Evolutionary conservation across 2,329 filamentous ascomycete genomes (phyloP).

Genomic region (Helotiales sp.): DNA sequence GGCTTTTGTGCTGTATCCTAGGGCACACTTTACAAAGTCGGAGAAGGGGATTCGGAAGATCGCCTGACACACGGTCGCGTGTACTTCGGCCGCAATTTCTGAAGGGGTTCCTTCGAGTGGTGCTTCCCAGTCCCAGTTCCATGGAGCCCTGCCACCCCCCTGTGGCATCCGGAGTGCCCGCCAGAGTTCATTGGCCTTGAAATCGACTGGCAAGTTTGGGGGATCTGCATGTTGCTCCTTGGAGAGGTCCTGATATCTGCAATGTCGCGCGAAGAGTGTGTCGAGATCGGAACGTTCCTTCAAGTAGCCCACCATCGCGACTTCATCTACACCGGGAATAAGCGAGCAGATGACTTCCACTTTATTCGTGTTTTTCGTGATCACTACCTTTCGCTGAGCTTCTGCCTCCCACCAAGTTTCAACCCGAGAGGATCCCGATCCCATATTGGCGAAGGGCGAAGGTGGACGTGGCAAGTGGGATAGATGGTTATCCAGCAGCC

Average conservation of each 20-base stretch:
- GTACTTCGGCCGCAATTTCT: constrained; percentile 19
- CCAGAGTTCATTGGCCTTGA: constrained; percentile 20
- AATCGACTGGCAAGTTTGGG: constrained; percentile 8
- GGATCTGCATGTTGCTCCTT: constrained; percentile 4
- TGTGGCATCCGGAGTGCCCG: constrained; percentile 14
- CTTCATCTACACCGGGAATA: constrained; percentile 2
- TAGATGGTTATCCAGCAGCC: too few species aligned
- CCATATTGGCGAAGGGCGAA: background rate
- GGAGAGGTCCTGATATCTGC: constrained; percentile 2
- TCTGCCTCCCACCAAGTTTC: constrained; percentile 2
- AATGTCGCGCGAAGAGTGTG: constrained; percentile 9
- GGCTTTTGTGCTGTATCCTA: constrained; percentile 18
- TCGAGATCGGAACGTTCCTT: constrained; percentile 13
- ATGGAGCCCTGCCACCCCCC: constrained; percentile 6
- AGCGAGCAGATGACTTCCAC: constrained; percentile 13
- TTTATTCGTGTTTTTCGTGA: constrained; percentile 8
- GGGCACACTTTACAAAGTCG: constrained; percentile 23
- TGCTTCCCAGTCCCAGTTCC: constrained; percentile 20
- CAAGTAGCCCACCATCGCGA: background rate
- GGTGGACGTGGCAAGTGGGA: too few species aligned
- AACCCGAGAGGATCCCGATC: background rate
- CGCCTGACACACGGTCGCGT: constrained; percentile 17
- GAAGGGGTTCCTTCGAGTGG: constrained; percentile 11
- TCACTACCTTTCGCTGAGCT: constrained; percentile 11
- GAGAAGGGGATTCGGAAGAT: constrained; percentile 16